These are phyloP conservation scores for Globisporangium paroecandrum DNA, from an alignment of 352 stramenopile genomes.

Conservation along the genomic window DNA sequence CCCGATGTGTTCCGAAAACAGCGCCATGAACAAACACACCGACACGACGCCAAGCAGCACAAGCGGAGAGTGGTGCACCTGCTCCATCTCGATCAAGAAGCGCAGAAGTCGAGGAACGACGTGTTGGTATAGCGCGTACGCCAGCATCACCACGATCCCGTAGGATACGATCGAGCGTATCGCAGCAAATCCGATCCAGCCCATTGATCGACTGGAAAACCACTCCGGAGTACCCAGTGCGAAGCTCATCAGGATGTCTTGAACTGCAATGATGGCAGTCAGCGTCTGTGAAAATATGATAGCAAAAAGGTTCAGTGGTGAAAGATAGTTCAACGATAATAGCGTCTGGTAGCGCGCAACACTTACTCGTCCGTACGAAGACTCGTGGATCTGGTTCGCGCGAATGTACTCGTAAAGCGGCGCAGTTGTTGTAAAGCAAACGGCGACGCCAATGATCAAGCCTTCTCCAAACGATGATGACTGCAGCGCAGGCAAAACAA, in stretches of 20 bases:
- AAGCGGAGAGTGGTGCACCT: conserved; percentile 74
- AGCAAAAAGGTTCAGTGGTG: neutral
- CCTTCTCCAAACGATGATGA: conserved; percentile 71
- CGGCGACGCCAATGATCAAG: conserved; percentile 68
- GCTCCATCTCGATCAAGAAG: conserved; percentile 78
- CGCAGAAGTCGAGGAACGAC: conserved; percentile 65
- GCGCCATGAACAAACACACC: conserved; percentile 80
- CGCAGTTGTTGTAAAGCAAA: conserved; percentile 83
- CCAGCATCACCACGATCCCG: conserved; percentile 61
- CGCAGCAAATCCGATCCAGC: conserved; percentile 69
- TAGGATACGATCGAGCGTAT: conserved; percentile 72
- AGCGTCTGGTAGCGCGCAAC: neutral
- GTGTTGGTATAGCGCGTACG: conserved; percentile 63
- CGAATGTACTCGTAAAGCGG: conserved; percentile 82
- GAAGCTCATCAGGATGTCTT: conserved; percentile 87
- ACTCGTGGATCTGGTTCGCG: conserved; percentile 76
- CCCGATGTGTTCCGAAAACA: conserved; percentile 80
- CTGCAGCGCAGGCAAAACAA: conserved; percentile 18
- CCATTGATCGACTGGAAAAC: conserved; percentile 72
- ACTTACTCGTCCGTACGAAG: conserved; percentile 69
- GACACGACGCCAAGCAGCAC: conserved; percentile 82
- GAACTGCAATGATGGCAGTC: conserved; percentile 81
- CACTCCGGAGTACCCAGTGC: conserved; percentile 79
- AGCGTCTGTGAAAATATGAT: conserved; percentile 45
- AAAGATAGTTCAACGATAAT: neutral